Evolutionary conservation across 148 eudicot genomes (phyloP).

Genomic region (Camellia sinensis): DNA sequence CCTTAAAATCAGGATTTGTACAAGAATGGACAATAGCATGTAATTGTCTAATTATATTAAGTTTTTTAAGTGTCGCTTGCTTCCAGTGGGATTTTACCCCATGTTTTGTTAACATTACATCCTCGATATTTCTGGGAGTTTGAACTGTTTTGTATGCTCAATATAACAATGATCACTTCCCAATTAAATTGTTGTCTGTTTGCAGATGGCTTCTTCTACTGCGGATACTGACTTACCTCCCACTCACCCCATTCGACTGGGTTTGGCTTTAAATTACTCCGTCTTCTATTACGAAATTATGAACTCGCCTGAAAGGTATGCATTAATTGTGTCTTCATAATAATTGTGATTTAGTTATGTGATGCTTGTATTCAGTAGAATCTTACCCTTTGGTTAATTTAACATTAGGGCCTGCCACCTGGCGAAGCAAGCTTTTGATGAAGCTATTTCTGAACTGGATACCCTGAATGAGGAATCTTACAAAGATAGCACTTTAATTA

Average conservation of each 20-base stretch:
- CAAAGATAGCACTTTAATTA: constrained; percentile 40
- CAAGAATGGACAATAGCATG: not conserved
- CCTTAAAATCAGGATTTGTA: not conserved
- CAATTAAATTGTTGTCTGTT: constrained; percentile 2
- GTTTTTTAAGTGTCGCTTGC: not conserved
- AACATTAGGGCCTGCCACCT: constrained; percentile 37
- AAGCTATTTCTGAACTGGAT: constrained; percentile 40
- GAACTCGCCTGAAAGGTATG: constrained; percentile 43
- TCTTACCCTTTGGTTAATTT: not conserved
- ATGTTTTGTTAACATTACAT: not conserved
- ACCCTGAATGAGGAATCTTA: constrained; percentile 38
- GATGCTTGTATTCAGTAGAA: not conserved
- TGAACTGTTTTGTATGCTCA: not conserved
- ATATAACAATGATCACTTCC: not conserved
- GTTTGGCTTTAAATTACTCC: constrained; percentile 37
- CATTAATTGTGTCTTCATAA: not conserved
- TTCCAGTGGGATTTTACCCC: not conserved
- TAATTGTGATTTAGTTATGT: not conserved
- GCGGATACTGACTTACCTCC: constrained; percentile 35
- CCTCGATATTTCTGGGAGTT: not conserved
- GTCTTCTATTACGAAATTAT: constrained; percentile 39
- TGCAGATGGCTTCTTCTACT: constrained; percentile 28
- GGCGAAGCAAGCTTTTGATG: constrained; percentile 39
- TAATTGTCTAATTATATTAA: not conserved
- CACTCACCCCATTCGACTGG: constrained; percentile 37